These are phyloP conservation scores for Rutstroemia sydowiana DNA, from an alignment of 2,329 filamentous ascomycete genomes.

Conservation along the genomic window DNA sequence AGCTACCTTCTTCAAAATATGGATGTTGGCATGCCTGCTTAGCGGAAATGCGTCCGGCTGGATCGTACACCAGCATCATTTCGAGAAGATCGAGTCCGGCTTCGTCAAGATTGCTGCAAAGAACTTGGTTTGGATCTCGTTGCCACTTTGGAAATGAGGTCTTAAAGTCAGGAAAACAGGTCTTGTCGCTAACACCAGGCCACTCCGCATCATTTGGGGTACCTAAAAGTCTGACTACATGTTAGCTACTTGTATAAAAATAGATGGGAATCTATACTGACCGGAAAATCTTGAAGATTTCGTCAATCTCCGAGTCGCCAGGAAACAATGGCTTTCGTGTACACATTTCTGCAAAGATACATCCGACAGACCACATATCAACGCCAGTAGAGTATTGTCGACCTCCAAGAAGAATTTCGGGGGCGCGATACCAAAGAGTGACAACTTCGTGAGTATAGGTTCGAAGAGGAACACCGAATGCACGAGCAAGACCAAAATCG, in stretches of 20 bases:
- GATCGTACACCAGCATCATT: constrained; percentile 76
- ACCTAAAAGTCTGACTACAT: constrained; percentile 55
- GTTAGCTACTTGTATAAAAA: constrained; percentile 14
- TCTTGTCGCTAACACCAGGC: constrained; percentile 64
- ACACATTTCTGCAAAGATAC: constrained; percentile 96
- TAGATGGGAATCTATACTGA: constrained; percentile 33
- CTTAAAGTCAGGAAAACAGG: constrained; percentile 93
- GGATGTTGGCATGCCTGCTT: constrained; percentile 81
- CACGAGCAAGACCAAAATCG: constrained; percentile 82
- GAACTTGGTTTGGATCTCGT: constrained; percentile 55
- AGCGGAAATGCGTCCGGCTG: constrained; percentile 77
- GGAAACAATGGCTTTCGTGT: constrained; percentile 89
- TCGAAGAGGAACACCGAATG: constrained; percentile 82
- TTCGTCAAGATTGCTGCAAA: constrained; percentile 69
- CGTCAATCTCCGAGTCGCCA: constrained; percentile 86
- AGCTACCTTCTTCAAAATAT: constrained; percentile 55
- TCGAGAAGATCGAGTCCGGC: constrained; percentile 61
- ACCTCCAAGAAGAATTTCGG: constrained; percentile 83
- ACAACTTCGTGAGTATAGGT: constrained; percentile 96
- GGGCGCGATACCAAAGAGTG: constrained; percentile 86
- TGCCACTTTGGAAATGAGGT: constrained; percentile 86
- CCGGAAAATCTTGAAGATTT: constrained; percentile 94
- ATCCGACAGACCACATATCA: constrained; percentile 93
- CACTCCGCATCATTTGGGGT: constrained; percentile 76
- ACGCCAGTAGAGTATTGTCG: constrained; percentile 90